A percentile compares a stretch with the other conserved stretches of the same genome.
These are phyloP conservation scores for Kondoa subrosea DNA, from an alignment of 768 basidiomycete species.

Conservation along the genomic window DNA sequence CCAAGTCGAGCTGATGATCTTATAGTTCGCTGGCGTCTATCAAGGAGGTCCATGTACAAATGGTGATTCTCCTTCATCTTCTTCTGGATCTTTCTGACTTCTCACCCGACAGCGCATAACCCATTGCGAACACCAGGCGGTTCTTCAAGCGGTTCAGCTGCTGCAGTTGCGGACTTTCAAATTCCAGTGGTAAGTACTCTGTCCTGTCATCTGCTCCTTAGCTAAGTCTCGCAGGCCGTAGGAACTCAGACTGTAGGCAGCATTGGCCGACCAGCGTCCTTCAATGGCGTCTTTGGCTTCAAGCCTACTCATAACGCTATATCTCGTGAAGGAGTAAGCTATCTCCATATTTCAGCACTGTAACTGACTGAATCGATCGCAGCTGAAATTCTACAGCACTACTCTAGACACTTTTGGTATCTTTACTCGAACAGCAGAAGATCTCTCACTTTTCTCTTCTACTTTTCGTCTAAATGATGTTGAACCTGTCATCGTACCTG, in stretches of 20 bases:
- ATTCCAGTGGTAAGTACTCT: slow-evolving; percentile 18
- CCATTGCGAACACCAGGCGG: slow-evolving; percentile 29
- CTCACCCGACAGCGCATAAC: slow-evolving; percentile 22
- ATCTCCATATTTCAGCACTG: slow-evolving; percentile 18
- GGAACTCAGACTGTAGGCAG: slow-evolving; percentile 27
- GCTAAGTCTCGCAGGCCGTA: slow-evolving; percentile 8
- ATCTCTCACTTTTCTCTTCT: slow-evolving; percentile 28
- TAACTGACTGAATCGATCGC: not conserved
- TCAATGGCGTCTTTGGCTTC: slow-evolving; percentile 30
- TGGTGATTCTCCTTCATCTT: not conserved
- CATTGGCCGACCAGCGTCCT: slow-evolving; percentile 29
- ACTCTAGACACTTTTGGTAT: slow-evolving; percentile 26
- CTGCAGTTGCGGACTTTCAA: slow-evolving; percentile 31
- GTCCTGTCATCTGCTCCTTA: not conserved
- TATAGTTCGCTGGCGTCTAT: slow-evolving; percentile 29
- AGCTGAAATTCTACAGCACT: not conserved
- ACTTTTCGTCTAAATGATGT: slow-evolving; percentile 26
- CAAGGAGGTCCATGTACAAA: slow-evolving; percentile 20
- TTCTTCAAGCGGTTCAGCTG: slow-evolving; percentile 30
- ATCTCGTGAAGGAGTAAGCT: slow-evolving; percentile 27
- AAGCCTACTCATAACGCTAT: slow-evolving; percentile 31
- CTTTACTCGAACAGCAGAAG: slow-evolving; percentile 28
- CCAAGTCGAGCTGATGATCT: slow-evolving; percentile 25
- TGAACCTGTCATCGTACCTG: slow-evolving; percentile 16
- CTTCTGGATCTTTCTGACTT: not conserved